Base-by-base conservation (phyloP, 192 early-diverging fungal genomes). In the Linnemannia elongata region DNA sequence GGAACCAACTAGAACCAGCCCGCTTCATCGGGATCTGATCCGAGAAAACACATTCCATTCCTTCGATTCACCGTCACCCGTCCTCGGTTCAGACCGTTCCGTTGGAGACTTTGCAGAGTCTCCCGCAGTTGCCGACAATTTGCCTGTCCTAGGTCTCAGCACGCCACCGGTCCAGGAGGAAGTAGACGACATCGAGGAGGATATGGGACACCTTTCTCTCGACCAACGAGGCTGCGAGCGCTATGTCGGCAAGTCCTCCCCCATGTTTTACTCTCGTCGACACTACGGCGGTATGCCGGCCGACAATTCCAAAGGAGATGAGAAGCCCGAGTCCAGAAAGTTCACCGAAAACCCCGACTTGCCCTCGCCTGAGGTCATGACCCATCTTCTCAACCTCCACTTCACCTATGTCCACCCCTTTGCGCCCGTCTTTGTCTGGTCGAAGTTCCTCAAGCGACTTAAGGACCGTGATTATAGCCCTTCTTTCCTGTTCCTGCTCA, bases 371-470 rank as follows among this genome's bases (percentile, higher is more conserved):
- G 93, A 94, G 33, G 82, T 93, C 77, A 91, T 93, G 27, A 88
- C 91, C 7, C 89, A 89, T 78, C 88, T 96, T 36, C 79, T 96
- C 49, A 89, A 91, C 45, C 79, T 94, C 8, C 94, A 95, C 77
- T 94, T 96, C 80, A 90, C 88, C 18, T 91, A 93, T 74, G 92
- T 95, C 6, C 93, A 96, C 72, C 94, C 94, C 0, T 88, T 92
- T 35, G 90, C 95, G 38, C 94, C 95, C 0, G 90, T 96, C 17
- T 89, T 96, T 69, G 90, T 94, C 84, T 94, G 94, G 82, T 88
- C 89, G 30, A 82, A 72, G 35, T 88, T 90, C 74, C 73, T 88
- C 70, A 81, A 82, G 60, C 54, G 82, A n/a, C 57, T 90, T 5
- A 75, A 88, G 76, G 45, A 75, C 10, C 81, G 74, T 30, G 74